These are phyloP conservation scores for Boletus coccyginus DNA, from an alignment of 768 basidiomycete species.

Conservation along the genomic window DNA sequence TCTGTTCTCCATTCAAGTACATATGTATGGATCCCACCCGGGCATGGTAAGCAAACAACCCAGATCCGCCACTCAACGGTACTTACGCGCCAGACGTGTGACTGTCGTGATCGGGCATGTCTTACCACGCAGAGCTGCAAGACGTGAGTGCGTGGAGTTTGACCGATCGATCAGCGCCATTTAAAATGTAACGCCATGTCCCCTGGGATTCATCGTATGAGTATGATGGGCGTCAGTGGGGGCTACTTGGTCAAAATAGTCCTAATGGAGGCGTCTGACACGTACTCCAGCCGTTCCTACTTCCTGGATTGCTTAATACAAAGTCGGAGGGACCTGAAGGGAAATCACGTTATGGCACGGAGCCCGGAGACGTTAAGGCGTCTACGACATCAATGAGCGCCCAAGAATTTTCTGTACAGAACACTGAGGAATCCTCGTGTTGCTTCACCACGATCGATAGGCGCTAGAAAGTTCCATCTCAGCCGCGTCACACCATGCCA, in stretches of 20 bases:
- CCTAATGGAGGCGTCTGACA: slow-evolving; percentile 2
- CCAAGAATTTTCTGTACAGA: neutral
- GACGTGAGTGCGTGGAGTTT: neutral
- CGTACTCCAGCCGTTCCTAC: neutral
- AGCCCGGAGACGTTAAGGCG: neutral
- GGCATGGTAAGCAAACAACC: neutral
- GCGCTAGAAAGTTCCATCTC: neutral
- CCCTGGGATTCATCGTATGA: neutral
- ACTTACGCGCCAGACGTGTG: neutral
- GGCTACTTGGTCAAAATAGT: neutral
- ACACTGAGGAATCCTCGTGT: neutral
- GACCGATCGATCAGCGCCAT: slow-evolving; percentile 5
- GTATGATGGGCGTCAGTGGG: neutral
- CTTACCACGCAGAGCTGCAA: neutral
- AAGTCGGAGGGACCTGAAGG: neutral
- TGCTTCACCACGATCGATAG: neutral
- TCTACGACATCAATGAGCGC: slow-evolving; percentile 1
- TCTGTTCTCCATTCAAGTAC: neutral
- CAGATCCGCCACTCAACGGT: neutral
- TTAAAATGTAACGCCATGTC: neutral
- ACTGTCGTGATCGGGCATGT: neutral
- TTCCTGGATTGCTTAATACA: neutral
- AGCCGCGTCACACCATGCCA: neutral
- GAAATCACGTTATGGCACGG: slow-evolving; percentile 12
- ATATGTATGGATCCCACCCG: slow-evolving; percentile 1